These are phyloP conservation scores for Sugiyamaella xylanicola DNA, from an alignment of 1,139 yeast species.

Conservation along the genomic window DNA sequence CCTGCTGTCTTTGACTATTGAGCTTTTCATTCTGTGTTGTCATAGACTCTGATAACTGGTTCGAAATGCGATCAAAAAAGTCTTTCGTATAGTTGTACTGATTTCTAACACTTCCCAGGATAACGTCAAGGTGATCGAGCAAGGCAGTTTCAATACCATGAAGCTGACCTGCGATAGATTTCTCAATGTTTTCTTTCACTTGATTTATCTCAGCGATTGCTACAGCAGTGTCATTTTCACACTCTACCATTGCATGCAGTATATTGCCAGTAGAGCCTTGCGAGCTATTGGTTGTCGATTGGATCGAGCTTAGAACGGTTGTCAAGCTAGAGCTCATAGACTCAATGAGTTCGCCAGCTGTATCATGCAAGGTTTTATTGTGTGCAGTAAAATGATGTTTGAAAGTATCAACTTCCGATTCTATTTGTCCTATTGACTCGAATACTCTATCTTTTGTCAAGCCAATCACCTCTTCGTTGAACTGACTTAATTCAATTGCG, in stretches of 20 bases:
- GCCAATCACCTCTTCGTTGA: slow-evolving; percentile 3
- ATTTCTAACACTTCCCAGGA: slow-evolving; percentile 10
- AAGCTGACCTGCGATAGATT: background rate
- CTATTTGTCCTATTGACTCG: background rate
- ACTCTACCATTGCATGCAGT: slow-evolving; percentile 6
- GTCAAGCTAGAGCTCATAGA: slow-evolving; percentile 3
- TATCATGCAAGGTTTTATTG: slow-evolving; percentile 5
- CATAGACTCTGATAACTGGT: background rate
- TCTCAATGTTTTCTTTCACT: slow-evolving; percentile 7
- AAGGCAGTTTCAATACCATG: background rate
- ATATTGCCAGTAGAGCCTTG: slow-evolving; percentile 8
- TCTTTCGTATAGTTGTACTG: slow-evolving; percentile 10
- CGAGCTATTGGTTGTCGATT: background rate
- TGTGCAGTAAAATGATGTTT: slow-evolving; percentile 3
- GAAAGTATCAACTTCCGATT: background rate
- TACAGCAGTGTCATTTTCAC: slow-evolving; percentile 3
- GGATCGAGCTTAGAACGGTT: background rate
- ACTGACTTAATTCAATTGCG: background rate
- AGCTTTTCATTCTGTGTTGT: background rate
- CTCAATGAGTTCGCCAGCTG: slow-evolving; percentile 8
- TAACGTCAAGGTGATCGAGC: slow-evolving; percentile 1
- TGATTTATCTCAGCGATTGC: slow-evolving; percentile 3
- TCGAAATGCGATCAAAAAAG: background rate
- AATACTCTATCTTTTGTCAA: slow-evolving; percentile 2
- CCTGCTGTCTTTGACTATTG: slow-evolving; percentile 6